Percentiles rank a stretch among this genome's conserved stretches.
phyloP scores from a whole-genome alignment of 768 basidiomycete species.

The Sistotremastrum niveocremeum region DNA sequence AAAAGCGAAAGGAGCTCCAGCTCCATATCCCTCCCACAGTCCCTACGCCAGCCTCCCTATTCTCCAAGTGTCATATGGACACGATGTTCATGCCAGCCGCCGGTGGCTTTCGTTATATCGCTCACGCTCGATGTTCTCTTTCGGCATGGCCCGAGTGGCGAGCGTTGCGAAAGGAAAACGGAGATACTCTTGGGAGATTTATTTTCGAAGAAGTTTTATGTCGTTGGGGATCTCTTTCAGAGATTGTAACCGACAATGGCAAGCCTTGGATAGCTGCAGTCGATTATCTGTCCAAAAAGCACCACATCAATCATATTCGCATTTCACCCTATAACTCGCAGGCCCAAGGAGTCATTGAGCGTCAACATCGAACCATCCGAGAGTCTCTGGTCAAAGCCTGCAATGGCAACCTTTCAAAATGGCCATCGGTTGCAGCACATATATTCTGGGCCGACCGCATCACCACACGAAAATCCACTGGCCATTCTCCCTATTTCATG shows the following conservation, averaged over 20 bases:
- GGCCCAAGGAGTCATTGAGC: constrained; percentile 26
- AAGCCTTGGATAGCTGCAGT: constrained; percentile 16
- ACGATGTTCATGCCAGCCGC: constrained; percentile 6
- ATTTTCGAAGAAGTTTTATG: constrained; percentile 25
- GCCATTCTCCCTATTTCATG: constrained; percentile 9
- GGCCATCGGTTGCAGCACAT: constrained; percentile 10
- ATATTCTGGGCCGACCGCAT: constrained; percentile 11
- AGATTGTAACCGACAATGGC: constrained; percentile 33
- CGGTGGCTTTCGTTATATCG: constrained; percentile 15
- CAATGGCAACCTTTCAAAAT: constrained; percentile 18
- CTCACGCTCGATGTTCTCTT: constrained; percentile 16
- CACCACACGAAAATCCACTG: constrained; percentile 5
- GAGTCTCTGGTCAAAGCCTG: constrained; percentile 23
- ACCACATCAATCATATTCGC: constrained; percentile 23
- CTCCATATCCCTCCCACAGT: constrained; percentile 14
- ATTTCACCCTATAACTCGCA: constrained; percentile 30
- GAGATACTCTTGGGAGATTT: constrained; percentile 14
- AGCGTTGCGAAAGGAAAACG: constrained; percentile 10
- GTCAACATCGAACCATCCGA: constrained; percentile 16
- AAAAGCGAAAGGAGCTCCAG: constrained; percentile 11
- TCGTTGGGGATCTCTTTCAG: constrained; percentile 24
- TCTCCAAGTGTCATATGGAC: constrained; percentile 7
- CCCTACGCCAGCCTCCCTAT: constrained; percentile 12
- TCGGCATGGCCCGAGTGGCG: constrained; percentile 9
- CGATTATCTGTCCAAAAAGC: constrained; percentile 12